Evolutionary conservation across 768 basidiomycete species (phyloP).

Genomic region (Naematelia aurantialba): DNA sequence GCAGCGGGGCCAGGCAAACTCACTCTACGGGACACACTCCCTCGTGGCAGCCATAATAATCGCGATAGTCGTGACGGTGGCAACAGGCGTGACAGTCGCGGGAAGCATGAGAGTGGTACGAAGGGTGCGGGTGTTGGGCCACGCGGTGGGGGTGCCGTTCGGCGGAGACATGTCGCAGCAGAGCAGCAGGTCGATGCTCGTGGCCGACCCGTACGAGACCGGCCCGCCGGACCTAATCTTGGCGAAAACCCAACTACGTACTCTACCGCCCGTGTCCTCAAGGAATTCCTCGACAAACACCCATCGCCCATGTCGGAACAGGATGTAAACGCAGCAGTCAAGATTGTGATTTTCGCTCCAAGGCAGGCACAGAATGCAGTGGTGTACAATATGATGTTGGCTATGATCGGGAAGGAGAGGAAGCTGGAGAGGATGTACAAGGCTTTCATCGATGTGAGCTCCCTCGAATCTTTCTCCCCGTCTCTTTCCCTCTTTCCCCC

Average conservation of each 20-base stretch:
- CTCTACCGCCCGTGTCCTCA: background rate
- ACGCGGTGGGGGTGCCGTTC: no score
- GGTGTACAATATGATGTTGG: conserved; percentile 42
- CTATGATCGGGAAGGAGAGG: conserved; percentile 30
- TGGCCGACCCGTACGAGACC: no score
- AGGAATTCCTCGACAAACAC: conserved; percentile 7
- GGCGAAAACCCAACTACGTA: background rate
- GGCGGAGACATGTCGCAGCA: no score
- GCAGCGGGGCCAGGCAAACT: no score
- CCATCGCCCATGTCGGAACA: conserved; percentile 10
- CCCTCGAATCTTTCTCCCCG: background rate
- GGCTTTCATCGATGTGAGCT: conserved; percentile 45
- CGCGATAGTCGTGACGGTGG: no score
- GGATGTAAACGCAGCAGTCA: conserved; percentile 16
- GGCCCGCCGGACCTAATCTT: background rate
- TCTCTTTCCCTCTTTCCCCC: background rate
- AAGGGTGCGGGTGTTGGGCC: no score
- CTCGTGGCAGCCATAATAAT: no score
- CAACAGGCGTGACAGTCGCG: no score
- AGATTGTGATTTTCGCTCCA: conserved; percentile 22
- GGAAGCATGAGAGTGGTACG: no score
- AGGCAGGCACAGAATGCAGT: conserved; percentile 30
- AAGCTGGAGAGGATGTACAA: conserved; percentile 42
- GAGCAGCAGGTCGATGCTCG: no score
- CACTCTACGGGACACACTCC: no score